phyloP scores from a whole-genome alignment of 2,329 filamentous ascomycete species.

The Trichoderma atrobrunneum region DNA sequence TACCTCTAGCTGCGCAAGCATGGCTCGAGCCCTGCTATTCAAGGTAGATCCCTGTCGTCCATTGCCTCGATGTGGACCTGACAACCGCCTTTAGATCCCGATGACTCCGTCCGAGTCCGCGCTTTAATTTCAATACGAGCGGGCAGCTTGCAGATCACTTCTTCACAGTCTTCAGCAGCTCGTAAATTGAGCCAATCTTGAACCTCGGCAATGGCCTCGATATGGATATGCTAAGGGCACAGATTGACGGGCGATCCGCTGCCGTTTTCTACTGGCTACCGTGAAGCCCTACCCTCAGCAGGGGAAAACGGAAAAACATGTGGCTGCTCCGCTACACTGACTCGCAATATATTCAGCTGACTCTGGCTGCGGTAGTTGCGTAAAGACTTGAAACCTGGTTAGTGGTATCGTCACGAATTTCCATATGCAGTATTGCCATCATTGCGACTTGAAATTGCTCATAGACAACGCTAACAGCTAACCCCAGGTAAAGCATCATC shows the following conservation, averaged over 20 bases:
- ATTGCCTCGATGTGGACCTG: background rate
- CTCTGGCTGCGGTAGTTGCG: background rate
- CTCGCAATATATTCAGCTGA: background rate
- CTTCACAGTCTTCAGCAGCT: background rate
- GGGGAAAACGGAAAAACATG: background rate
- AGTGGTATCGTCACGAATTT: background rate
- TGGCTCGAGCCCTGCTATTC: background rate
- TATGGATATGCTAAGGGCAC: background rate
- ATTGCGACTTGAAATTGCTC: background rate
- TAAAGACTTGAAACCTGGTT: background rate
- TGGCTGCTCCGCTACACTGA: background rate
- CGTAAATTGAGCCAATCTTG: background rate
- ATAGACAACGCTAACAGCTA: background rate
- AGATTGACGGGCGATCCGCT: background rate
- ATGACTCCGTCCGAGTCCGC: background rate
- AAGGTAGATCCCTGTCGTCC: background rate
- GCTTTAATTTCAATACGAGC: background rate
- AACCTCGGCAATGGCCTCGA: background rate
- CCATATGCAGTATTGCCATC: background rate
- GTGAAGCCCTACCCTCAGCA: background rate
- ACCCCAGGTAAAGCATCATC: background rate
- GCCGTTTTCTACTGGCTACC: background rate
- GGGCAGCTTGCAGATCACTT: background rate
- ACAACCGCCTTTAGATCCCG: background rate
- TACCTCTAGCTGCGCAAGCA: background rate